These are phyloP conservation scores for Leccinum arenicola DNA, from an alignment of 768 basidiomycete species.

Conservation along the genomic window DNA sequence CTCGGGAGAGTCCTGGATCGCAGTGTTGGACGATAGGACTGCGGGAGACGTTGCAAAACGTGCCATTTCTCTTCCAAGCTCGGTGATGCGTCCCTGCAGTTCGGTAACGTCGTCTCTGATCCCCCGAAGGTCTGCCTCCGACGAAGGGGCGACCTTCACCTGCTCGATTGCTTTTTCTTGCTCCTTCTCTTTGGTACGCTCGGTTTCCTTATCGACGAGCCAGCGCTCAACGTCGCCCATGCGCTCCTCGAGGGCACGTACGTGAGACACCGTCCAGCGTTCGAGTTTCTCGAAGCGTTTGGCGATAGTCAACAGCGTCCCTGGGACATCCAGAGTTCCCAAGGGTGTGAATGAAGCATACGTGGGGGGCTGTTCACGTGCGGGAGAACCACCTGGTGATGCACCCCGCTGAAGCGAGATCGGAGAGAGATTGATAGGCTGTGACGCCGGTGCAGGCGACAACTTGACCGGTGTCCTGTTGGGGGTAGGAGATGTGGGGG, in stretches of 20 bases:
- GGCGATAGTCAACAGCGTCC: constrained; percentile 71
- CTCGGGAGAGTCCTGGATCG: constrained; percentile 41
- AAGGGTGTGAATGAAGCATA: constrained; percentile 74
- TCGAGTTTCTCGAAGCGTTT: constrained; percentile 83
- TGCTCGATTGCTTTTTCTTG: constrained; percentile 14
- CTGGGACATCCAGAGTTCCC: constrained; percentile 72
- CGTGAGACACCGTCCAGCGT: constrained; percentile 86
- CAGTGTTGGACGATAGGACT: constrained; percentile 44
- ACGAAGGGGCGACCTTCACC: constrained; percentile 13
- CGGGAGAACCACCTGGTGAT: constrained; percentile 37
- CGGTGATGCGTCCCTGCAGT: constrained; percentile 69
- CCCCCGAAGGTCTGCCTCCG: constrained; percentile 42
- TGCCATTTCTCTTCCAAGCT: constrained; percentile 79
- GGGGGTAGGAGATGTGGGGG: constrained; percentile 65
- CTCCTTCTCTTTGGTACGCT: constrained; percentile 45
- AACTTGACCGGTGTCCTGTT: constrained; percentile 28
- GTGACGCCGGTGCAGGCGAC: constrained; percentile 42
- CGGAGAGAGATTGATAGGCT: constrained; percentile 51
- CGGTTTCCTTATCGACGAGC: constrained; percentile 82
- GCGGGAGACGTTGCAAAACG: constrained; percentile 57
- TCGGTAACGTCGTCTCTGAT: constrained; percentile 70
- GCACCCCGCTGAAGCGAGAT: constrained; percentile 55
- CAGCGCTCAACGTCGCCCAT: constrained; percentile 92
- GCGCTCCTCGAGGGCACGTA: constrained; percentile 83
- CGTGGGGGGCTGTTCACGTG: constrained; percentile 57